Evolutionary conservation across 2,329 filamentous ascomycete genomes (phyloP).

Genomic region (Colletotrichum magnum): DNA sequence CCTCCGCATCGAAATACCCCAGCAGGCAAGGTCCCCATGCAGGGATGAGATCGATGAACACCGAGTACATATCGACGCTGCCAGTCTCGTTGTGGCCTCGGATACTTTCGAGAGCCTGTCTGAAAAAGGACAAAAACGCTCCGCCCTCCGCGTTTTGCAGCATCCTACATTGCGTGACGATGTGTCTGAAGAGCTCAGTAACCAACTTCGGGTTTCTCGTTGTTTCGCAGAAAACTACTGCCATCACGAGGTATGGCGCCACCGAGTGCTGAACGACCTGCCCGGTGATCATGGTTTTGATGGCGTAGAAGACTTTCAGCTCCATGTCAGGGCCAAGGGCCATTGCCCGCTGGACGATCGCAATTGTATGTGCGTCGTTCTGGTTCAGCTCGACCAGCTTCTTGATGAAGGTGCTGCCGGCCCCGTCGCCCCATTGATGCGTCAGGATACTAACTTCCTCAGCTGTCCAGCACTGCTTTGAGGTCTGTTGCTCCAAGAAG

Average conservation of each 20-base stretch:
- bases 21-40: slow-evolving; percentile 68
- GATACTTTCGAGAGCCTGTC: slow-evolving; percentile 46
- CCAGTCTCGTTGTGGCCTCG: slow-evolving; percentile 46
- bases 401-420: slow-evolving; percentile 71
- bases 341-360: slow-evolving; percentile 72
- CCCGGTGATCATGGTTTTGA: slow-evolving; percentile 68
- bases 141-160: slow-evolving; percentile 64
- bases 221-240: slow-evolving; percentile 65
- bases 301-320: slow-evolving; percentile 63
- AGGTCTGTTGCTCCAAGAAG: slow-evolving; percentile 47
- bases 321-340: slow-evolving; percentile 66
- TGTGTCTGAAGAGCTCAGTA: slow-evolving; percentile 57
- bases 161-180: slow-evolving; percentile 58
- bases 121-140: slow-evolving; percentile 63
- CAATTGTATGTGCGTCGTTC: slow-evolving; percentile 64
- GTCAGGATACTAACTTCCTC: slow-evolving; percentile 63
- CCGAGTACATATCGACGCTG: slow-evolving; percentile 44
- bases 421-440: slow-evolving; percentile 55
- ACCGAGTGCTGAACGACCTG: slow-evolving; percentile 62
- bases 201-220: slow-evolving; percentile 54
- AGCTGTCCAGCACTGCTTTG: slow-evolving; percentile 59
- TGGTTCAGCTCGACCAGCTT: slow-evolving; percentile 76
- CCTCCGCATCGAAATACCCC: slow-evolving; percentile 59
- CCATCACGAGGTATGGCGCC: slow-evolving; percentile 71
- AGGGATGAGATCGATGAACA: slow-evolving; percentile 50